Percentiles rank a stretch among this genome's conserved stretches.
Conservation (phyloP, 441 rosid genomes). For the Dalechampia spathulata region DNA sequence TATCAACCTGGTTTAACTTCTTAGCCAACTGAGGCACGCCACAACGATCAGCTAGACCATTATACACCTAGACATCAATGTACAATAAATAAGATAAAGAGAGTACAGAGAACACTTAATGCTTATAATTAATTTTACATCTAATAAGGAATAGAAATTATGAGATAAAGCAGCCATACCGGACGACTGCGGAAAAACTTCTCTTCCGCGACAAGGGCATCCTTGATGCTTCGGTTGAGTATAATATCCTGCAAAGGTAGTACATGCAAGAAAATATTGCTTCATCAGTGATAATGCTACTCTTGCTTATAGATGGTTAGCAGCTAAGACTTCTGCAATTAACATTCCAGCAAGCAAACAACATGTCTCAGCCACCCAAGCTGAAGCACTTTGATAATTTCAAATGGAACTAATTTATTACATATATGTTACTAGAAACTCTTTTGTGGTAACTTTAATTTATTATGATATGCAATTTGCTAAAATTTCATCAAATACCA, state of each 20-base stretch:
- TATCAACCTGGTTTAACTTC: constrained; percentile 56
- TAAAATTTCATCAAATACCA: too few species aligned
- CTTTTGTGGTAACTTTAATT: too few species aligned
- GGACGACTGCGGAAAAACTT: constrained; percentile 42
- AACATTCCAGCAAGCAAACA: neutral
- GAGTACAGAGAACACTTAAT: neutral
- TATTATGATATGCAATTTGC: too few species aligned
- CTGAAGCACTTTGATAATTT: too few species aligned
- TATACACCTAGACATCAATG: constrained; percentile 38
- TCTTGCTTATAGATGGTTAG: neutral
- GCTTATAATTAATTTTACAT: constrained; percentile 1
- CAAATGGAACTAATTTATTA: too few species aligned
- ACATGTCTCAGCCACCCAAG: too few species aligned
- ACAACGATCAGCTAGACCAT: constrained; percentile 44
- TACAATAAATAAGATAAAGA: neutral
- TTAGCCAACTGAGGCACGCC: constrained; percentile 62
- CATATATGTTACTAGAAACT: too few species aligned
- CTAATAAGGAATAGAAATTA: constrained; percentile 7
- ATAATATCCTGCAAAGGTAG: constrained; percentile 40
- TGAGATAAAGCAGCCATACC: constrained; percentile 20
- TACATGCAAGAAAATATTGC: constrained; percentile 1
- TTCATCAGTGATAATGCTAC: too few species aligned
- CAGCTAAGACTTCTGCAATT: neutral
- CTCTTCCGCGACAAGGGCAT: constrained; percentile 45
- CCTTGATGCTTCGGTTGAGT: constrained; percentile 44